Conservation (phyloP, 106 monocot species). For the Phalaenopsis aphrodite region DNA sequence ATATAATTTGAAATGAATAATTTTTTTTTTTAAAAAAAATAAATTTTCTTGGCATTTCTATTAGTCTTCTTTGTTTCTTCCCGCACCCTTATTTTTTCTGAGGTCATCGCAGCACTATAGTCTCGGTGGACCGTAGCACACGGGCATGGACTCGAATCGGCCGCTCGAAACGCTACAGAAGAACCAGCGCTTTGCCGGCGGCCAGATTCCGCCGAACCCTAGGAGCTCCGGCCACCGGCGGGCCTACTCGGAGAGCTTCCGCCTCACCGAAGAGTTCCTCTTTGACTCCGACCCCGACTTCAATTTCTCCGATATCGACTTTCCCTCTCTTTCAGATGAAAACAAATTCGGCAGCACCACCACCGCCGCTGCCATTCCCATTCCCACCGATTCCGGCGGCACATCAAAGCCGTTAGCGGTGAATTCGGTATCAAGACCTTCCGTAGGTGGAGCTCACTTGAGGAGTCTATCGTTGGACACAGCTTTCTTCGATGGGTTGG, state of each 20-base stretch:
- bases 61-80: too few species aligned
- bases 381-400: conserved; percentile 2
- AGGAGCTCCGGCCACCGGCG: conserved; percentile 42
- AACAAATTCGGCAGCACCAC: conserved; percentile 16
- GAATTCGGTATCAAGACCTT: neutral
- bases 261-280: conserved; percentile 67
- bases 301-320: conserved; percentile 56
- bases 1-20: too few species aligned
- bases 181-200: neutral
- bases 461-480: conserved; percentile 87
- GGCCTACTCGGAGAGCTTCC: conserved; percentile 80
- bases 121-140: neutral
- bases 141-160: neutral
- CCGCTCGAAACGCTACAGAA: neutral
- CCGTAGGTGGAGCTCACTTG: conserved; percentile 9
- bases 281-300: conserved; percentile 75
- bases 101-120: too few species aligned
- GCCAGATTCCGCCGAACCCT: neutral
- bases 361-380: neutral
- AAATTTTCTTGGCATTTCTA: too few species aligned
- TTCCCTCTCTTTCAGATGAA: conserved; percentile 77
- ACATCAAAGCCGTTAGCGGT: neutral
- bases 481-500: conserved; percentile 71
- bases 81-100: too few species aligned
- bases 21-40: too few species aligned